Evolutionary conservation across 371 early-diverging fungal species (phyloP).

Genomic region (Racocetra persica): DNA sequence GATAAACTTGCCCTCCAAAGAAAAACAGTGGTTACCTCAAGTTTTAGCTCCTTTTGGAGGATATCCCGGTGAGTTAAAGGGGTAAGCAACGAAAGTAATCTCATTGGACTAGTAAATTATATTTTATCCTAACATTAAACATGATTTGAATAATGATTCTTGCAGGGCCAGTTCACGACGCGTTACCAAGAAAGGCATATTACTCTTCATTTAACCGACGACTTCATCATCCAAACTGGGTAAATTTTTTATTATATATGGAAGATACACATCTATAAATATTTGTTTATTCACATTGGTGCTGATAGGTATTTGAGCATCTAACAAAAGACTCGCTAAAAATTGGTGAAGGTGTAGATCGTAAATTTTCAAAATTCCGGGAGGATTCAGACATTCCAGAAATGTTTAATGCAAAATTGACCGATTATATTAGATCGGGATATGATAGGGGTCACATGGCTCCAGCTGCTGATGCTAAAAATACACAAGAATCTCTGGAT

Average conservation of each 20-base stretch:
- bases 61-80: too few relatives aligned
- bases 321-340: conserved; percentile 71
- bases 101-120: too few relatives aligned
- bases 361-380: conserved; percentile 71
- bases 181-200: conserved; percentile 64
- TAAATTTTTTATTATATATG: conserved; percentile 39
- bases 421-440: conserved; percentile 74
- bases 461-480: conserved; percentile 84
- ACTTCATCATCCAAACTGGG: conserved; percentile 88
- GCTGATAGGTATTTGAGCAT: conserved; percentile 70
- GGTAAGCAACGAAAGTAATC: too few relatives aligned
- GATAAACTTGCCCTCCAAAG: too few relatives aligned
- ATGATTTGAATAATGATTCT: neutral
- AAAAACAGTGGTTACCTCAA: too few relatives aligned
- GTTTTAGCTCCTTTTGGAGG: too few relatives aligned
- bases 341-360: conserved; percentile 61
- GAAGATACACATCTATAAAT: too few relatives aligned
- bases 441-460: conserved; percentile 89
- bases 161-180: conserved; percentile 66
- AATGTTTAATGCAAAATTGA: conserved; percentile 71
- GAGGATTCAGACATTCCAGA: conserved; percentile 72
- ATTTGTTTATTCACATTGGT: neutral
- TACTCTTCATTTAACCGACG: conserved; percentile 75
- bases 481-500: conserved; percentile 72
- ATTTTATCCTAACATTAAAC: too few relatives aligned